phyloP scores from a whole-genome alignment of 139 green algal genomes.

The Chlorella sp. region DNA sequence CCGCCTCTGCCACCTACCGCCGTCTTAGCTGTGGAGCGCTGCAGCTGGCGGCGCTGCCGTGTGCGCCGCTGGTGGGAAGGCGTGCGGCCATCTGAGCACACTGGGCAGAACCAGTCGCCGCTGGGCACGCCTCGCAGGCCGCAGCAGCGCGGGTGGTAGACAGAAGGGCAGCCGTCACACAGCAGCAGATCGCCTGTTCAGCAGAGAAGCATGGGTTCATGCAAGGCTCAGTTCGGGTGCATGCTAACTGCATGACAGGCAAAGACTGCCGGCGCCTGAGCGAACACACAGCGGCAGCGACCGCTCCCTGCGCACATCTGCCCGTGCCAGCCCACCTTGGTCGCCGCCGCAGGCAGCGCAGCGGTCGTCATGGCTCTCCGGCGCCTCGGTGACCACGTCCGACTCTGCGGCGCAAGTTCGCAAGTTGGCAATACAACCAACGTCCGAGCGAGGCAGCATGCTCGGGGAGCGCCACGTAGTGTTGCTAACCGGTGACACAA shows the following conservation, averaged over 20 bases:
- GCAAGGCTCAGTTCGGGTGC: neutral
- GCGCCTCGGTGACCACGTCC: neutral
- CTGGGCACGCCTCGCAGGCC: slow-evolving; percentile 42
- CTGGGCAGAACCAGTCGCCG: slow-evolving; percentile 60
- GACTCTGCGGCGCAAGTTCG: neutral
- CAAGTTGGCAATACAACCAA: neutral
- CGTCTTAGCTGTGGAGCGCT: slow-evolving; percentile 14
- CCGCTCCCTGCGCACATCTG: too few species aligned
- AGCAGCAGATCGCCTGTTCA: slow-evolving; percentile 55
- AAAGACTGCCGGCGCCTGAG: neutral
- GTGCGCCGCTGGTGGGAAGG: neutral
- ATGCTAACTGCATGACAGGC: too few species aligned
- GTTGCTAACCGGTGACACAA: neutral
- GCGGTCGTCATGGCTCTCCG: neutral
- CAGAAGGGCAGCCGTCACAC: slow-evolving; percentile 58
- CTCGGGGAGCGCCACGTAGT: neutral
- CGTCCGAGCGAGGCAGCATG: neutral
- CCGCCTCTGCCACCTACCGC: neutral
- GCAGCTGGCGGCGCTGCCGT: neutral
- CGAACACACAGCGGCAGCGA: neutral
- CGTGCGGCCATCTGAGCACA: slow-evolving; percentile 36
- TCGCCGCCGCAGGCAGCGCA: slow-evolving; percentile 14
- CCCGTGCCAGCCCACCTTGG: neutral
- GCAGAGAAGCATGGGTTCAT: slow-evolving; percentile 14
- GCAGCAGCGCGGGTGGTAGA: slow-evolving; percentile 58